A percentile compares a stretch with the other conserved stretches of the same genome.
phyloP scores from a whole-genome alignment of 768 basidiomycete species.

The Fomitopsis serialis region DNA sequence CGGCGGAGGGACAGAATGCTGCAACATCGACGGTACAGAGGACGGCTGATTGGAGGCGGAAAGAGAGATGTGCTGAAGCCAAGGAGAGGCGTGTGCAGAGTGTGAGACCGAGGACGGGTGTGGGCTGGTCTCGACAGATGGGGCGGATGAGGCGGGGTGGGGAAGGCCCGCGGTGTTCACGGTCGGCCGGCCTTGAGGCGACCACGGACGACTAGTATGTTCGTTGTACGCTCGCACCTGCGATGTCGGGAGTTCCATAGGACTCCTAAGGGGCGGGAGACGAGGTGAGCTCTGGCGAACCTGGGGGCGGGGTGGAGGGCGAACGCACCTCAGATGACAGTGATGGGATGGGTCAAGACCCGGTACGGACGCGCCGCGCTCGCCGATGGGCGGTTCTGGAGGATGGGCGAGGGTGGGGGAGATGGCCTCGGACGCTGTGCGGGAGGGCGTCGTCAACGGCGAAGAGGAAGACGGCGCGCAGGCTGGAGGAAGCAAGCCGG shows the following conservation, averaged over 20 bases:
- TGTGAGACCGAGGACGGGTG: conserved; percentile 31
- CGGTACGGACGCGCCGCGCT: conserved; percentile 6
- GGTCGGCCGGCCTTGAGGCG: conserved; percentile 29
- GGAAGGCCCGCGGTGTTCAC: conserved; percentile 27
- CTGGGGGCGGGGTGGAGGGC: not conserved
- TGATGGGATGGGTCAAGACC: conserved; percentile 9
- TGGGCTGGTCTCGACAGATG: conserved; percentile 27
- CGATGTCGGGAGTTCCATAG: conserved; percentile 31
- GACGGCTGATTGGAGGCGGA: conserved; percentile 13
- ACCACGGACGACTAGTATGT: conserved; percentile 23
- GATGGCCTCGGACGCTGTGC: not conserved
- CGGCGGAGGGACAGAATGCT: conserved; percentile 16
- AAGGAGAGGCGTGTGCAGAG: conserved; percentile 27
- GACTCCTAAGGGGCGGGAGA: conserved; percentile 9
- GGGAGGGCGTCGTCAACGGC: conserved; percentile 2
- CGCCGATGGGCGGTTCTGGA: conserved; percentile 2
- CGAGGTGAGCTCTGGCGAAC: not conserved
- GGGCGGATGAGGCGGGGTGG: conserved; percentile 24
- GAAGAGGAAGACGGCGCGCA: conserved; percentile 2
- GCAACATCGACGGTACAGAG: conserved; percentile 17
- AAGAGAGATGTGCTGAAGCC: conserved; percentile 24
- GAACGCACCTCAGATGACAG: conserved; percentile 11
- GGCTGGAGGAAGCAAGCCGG: conserved; percentile 7
- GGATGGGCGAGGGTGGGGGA: not conserved
- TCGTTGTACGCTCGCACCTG: conserved; percentile 26